phyloP scores from a whole-genome alignment of 1,284 basidiomycete genomes.

The Entoloma clypeatum region DNA sequence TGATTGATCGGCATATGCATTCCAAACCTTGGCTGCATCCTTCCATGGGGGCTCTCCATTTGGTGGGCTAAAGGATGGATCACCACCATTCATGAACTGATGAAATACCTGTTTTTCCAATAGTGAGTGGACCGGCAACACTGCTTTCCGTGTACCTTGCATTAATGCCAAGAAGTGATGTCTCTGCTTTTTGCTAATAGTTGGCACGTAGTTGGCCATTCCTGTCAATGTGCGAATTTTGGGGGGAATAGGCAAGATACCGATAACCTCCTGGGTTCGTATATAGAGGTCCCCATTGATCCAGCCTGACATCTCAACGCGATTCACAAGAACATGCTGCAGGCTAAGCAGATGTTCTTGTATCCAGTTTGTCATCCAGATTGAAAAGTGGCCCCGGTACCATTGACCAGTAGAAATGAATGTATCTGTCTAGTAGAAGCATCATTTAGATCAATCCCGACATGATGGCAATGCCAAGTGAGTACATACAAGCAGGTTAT shows the following conservation, averaged over 20 bases:
- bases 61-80: too few relatives aligned
- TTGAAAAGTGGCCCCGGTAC: not conserved
- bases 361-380: constrained; percentile 3
- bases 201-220: too few relatives aligned
- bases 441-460: too few relatives aligned
- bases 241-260: not conserved
- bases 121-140: too few relatives aligned
- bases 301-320: not conserved
- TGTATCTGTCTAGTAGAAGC: not conserved
- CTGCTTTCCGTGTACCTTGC: too few relatives aligned
- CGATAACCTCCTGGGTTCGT: not conserved
- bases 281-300: constrained; percentile 1
- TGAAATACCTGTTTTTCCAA: too few relatives aligned
- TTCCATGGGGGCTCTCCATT: too few relatives aligned
- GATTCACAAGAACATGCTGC: not conserved
- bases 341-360: not conserved
- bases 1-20: too few relatives aligned
- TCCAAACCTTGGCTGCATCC: too few relatives aligned
- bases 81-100: too few relatives aligned
- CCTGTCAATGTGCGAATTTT: not conserved
- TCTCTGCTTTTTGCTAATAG: too few relatives aligned
- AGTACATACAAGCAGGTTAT: constrained; percentile 63
- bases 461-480: constrained; percentile 66
- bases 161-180: too few relatives aligned
- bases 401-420: not conserved